phyloP scores from a whole-genome alignment of 2,329 filamentous ascomycete species.

The Chrysosporium queenslandicum region DNA sequence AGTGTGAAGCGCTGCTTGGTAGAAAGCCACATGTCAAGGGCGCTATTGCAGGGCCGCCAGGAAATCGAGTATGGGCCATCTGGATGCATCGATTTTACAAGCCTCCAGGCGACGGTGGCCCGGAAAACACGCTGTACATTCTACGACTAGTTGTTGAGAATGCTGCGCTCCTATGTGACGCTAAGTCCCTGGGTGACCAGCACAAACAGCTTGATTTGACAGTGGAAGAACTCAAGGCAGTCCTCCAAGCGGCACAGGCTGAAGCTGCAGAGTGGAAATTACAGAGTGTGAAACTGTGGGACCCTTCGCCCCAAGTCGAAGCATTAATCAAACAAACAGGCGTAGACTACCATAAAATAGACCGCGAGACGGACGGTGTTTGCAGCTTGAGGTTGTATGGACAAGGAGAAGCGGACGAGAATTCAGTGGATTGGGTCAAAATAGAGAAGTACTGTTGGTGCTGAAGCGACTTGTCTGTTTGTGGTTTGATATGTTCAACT shows the following conservation, averaged over 20 bases:
- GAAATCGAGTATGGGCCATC: constrained; percentile 19
- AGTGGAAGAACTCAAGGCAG: constrained; percentile 15
- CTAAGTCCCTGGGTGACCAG: neutral
- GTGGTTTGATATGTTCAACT: neutral
- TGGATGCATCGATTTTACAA: constrained; percentile 12
- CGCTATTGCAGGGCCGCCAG: constrained; percentile 18
- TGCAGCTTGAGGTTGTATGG: constrained; percentile 20
- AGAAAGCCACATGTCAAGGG: constrained; percentile 17
- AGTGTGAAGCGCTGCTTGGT: constrained; percentile 15
- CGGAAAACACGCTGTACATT: constrained; percentile 18
- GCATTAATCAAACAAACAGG: constrained; percentile 14
- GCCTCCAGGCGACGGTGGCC: constrained; percentile 7
- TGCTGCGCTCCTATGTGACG: neutral
- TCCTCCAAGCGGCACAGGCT: constrained; percentile 18
- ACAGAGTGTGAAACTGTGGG: constrained; percentile 19
- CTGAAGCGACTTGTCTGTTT: neutral
- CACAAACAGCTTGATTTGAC: constrained; percentile 13
- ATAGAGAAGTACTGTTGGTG: constrained; percentile 25
- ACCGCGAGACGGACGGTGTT: constrained; percentile 18
- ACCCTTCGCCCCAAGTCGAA: constrained; percentile 15
- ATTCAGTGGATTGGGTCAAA: constrained; percentile 22
- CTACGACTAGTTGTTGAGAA: constrained; percentile 18
- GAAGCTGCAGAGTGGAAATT: constrained; percentile 21
- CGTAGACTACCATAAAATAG: constrained; percentile 14
- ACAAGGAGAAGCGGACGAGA: constrained; percentile 12